phyloP scores from a whole-genome alignment of 2,329 filamentous ascomycete genomes.

The Fusarium dlaminii region DNA sequence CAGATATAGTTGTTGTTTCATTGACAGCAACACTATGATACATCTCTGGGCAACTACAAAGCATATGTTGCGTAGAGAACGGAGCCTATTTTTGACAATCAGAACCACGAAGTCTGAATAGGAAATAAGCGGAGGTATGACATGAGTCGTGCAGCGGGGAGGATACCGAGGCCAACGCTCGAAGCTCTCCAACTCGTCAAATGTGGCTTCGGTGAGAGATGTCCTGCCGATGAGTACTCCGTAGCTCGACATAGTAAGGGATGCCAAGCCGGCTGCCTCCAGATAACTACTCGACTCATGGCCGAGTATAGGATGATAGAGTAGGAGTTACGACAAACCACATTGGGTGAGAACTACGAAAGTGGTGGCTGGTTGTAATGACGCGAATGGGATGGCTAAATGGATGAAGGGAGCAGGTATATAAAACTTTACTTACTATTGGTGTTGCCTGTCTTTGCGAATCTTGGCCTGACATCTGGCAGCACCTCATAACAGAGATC shows the following conservation, averaged over 20 bases:
- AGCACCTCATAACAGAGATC: constrained; percentile 6
- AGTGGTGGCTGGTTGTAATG: not conserved
- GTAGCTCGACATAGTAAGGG: constrained; percentile 13
- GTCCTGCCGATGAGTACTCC: not conserved
- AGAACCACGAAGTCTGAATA: not conserved
- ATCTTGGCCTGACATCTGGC: constrained; percentile 5
- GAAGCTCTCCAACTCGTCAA: constrained; percentile 10
- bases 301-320: not conserved
- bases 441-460: constrained; percentile 20
- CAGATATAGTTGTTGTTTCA: not conserved
- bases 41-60: not conserved
- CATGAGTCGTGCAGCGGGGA: constrained; percentile 25
- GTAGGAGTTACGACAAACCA: constrained; percentile 24
- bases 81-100: not conserved
- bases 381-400: not conserved
- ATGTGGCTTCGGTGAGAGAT: constrained; percentile 2
- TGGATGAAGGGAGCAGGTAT: constrained; percentile 7
- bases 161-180: constrained; percentile 5
- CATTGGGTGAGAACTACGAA: constrained; percentile 10
- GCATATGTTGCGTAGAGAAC: not conserved
- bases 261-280: constrained; percentile 24
- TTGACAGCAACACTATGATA: not conserved
- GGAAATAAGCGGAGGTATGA: constrained; percentile 14
- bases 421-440: constrained; percentile 26
- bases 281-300: constrained; percentile 28